Percentiles rank a stretch among this genome's conserved stretches.
phyloP scores from a whole-genome alignment of 225 moss, liverwort and hornwort species.

The Rhytidiadelphus loreus region DNA sequence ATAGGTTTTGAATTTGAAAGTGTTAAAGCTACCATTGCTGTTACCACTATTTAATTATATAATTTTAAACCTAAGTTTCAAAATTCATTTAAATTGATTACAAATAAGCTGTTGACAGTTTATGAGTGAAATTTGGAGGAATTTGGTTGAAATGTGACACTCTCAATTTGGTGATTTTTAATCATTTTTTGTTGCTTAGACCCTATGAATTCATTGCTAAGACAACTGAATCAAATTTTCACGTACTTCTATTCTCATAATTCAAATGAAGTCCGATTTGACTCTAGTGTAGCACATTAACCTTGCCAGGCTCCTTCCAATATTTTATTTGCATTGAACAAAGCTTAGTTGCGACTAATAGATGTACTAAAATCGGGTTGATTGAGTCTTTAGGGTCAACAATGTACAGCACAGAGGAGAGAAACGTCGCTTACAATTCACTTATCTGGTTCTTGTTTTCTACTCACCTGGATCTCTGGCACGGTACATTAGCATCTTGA shows the following conservation, averaged over 20 bases:
- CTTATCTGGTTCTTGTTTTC: neutral
- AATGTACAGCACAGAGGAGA: neutral
- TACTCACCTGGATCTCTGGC: neutral
- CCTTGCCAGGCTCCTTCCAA: neutral
- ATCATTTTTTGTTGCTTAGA: neutral
- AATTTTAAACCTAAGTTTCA: too few relatives aligned
- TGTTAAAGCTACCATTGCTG: neutral
- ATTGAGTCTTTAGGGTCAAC: neutral
- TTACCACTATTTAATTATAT: neutral
- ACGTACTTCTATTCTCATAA: neutral
- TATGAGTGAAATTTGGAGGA: neutral
- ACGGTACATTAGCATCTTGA: neutral
- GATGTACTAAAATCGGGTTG: neutral
- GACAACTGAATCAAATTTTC: neutral
- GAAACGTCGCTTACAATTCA: neutral
- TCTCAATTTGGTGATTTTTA: neutral
- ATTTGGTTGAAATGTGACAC: neutral
- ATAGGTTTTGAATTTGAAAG: neutral
- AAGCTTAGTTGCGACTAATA: neutral
- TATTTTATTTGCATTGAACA: neutral
- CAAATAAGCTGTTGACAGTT: neutral
- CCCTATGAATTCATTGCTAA: neutral
- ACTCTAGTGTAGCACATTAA: neutral
- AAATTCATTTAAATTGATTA: neutral
- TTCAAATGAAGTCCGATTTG: neutral